Evolutionary conservation across 1,284 basidiomycete species (phyloP), one percentile per base, ranked within the genome.

Genomic region (Phlebopus sp.): DNA sequence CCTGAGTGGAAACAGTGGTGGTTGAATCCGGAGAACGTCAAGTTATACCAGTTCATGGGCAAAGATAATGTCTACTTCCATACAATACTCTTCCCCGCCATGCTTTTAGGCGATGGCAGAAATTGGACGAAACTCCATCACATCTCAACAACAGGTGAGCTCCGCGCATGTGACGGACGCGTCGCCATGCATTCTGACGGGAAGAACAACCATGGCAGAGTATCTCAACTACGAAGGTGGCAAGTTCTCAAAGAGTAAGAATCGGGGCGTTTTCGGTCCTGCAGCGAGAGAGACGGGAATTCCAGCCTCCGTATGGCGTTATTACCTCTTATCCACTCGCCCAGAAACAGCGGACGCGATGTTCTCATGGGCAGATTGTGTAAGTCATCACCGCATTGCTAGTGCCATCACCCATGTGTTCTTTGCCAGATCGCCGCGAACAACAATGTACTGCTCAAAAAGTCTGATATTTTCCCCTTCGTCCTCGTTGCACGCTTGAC

Each of bases 41-140:
- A 84, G 58, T 75, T 99, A 45, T 97, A 92, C 73, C 97, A 99
- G 69, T 99, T 99, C 77, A 99, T 99, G 97, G 92, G 92, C 63
- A 96, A 96, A 70, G 92, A 96, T 68, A 96, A 97, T 58, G 92
- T 95, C 47, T 97, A 96, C 67, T 99, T 99, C 84, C 97, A 99
- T 69, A 95, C 93, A 1, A 86, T 99, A 46, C 93, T 95, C 64
- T 99, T 89, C 75, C 97, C 97, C 10, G 86, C 92, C 7, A 86
- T 95, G 55, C 81, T 94, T 59, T 72, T 98, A 56, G 97, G 86
- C 8, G 95, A 97, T 58, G 90, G 90, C 25, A 82, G 93, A 43
- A 73, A 84, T 49, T 99, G 97, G 96, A 98, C 96, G 30, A 92
- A 78, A 68, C 78, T 99, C 5, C 90, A 97, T 69, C 94, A 97